These are phyloP conservation scores for Cucumis cinereus DNA, from an alignment of 306 rosid species.

Conservation along the genomic window DNA sequence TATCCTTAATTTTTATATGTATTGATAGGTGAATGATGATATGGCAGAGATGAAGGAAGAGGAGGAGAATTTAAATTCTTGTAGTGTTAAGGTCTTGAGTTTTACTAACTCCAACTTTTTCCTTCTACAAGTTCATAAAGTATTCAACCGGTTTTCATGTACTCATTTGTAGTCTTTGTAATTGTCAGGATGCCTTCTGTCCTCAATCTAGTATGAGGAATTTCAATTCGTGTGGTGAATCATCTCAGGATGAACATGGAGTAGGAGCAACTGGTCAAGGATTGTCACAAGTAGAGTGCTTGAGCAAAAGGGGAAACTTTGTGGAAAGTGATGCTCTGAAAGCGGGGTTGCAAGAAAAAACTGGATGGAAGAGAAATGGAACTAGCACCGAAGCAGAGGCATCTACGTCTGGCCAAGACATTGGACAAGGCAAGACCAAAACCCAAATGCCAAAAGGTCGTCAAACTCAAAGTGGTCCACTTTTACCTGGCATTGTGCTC, in stretches of 20 bases:
- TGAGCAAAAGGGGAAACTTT: slow-evolving; percentile 29
- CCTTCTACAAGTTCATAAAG: not conserved
- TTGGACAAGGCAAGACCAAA: slow-evolving; percentile 34
- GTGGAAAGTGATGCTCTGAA: slow-evolving; percentile 34
- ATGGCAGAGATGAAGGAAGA: slow-evolving; percentile 58
- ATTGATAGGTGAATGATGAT: slow-evolving; percentile 49
- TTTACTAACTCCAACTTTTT: slow-evolving; percentile 13
- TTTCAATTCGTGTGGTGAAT: slow-evolving; percentile 33
- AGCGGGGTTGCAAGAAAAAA: slow-evolving; percentile 30
- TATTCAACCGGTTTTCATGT: not conserved
- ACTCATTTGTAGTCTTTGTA: slow-evolving; percentile 4
- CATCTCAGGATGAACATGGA: slow-evolving; percentile 23
- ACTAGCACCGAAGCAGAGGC: slow-evolving; percentile 30
- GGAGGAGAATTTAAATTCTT: slow-evolving; percentile 33
- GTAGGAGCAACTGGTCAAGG: slow-evolving; percentile 32
- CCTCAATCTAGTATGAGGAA: slow-evolving; percentile 31
- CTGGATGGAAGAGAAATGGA: slow-evolving; percentile 35
- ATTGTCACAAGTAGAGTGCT: slow-evolving; percentile 23
- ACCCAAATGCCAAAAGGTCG: slow-evolving; percentile 36
- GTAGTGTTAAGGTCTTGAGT: slow-evolving; percentile 20
- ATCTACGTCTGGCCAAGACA: slow-evolving; percentile 34
- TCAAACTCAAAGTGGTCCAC: slow-evolving; percentile 84
- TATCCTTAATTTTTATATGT: not conserved
- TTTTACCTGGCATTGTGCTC: slow-evolving; percentile 53
- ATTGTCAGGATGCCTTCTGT: slow-evolving; percentile 39